Base-by-base conservation (phyloP, 2,329 filamentous ascomycete genomes). In the Fusarium begoniae region DNA sequence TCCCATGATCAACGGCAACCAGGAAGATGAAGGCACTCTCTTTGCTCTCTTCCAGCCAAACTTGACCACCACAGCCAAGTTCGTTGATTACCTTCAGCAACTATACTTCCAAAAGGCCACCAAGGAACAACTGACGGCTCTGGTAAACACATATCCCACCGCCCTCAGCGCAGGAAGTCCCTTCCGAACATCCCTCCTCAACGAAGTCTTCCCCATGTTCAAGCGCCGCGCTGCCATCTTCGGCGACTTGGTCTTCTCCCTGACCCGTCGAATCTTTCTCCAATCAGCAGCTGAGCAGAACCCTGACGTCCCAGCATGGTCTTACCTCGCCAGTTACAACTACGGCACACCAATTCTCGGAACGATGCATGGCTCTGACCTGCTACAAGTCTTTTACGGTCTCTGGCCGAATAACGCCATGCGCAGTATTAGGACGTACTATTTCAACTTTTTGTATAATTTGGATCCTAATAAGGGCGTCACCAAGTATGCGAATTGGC, bases 1-100 rank as follows among this genome's bases (percentile, higher is more conserved):
- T 4, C 86, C 86, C 41, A 84, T 85, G 82, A 87, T 88, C 73
- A 87, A 93, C 44, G 93, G 93, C 47, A 88, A 94, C 78, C 92
- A 94, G 81, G 93, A 95, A 83, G 93, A 96, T 78, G 93, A 96
- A 81, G 93, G 93, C 24, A 94, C 93, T 0, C 81, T 95, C 5
- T 94, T 95, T 79, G 85, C 90, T 10, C 84, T 95, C 40, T 91
- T 92, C 80, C 92, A 93, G 73, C 79, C 82, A 38, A 94, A 95
- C 79, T 83, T 95, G 57, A 93, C 89, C 15, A 92, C 87, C 3
- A 89, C 86, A 0, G 82, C 82, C 3, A 82, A 90, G 11, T 75
- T 95, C 0, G 85, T 90, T 40, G 82, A 87, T 24, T 96, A 96
- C 77, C 82, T 96, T 28, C 77, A 82, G 4, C 79, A 82, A 2